A percentile compares a stretch with the other conserved stretches of the same genome.
phyloP scores from a whole-genome alignment of 2,329 filamentous ascomycete genomes.

The Curvularia hawaiiensis region DNA sequence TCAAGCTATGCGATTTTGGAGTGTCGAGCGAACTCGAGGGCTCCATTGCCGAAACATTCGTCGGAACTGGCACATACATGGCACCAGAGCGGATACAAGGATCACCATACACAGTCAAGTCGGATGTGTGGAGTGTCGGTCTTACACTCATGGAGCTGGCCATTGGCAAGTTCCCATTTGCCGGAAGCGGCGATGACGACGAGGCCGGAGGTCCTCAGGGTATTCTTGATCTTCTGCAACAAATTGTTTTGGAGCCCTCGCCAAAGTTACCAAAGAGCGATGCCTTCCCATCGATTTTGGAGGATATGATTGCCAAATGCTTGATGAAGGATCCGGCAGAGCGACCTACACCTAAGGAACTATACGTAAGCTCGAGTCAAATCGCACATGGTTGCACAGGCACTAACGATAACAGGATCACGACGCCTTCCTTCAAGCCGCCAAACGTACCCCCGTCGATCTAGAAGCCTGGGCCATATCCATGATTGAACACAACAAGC shows the following conservation, averaged over 20 bases:
- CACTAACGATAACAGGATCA: slow-evolving; percentile 67
- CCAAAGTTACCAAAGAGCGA: slow-evolving; percentile 95
- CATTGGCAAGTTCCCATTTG: slow-evolving; percentile 96
- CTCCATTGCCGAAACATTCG: slow-evolving; percentile 97
- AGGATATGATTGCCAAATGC: slow-evolving; percentile 97
- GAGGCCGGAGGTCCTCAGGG: slow-evolving; percentile 79
- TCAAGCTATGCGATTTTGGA: slow-evolving; percentile 98
- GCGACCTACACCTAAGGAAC: slow-evolving; percentile 88
- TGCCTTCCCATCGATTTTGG: slow-evolving; percentile 91
- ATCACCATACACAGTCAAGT: slow-evolving; percentile 96
- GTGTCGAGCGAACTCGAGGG: slow-evolving; percentile 98
- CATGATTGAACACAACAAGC: slow-evolving; percentile 93
- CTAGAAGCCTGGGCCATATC: slow-evolving; percentile 91
- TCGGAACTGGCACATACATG: slow-evolving; percentile 99
- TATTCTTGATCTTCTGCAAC: slow-evolving; percentile 93
- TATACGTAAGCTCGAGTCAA: slow-evolving; percentile 70
- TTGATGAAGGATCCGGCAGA: slow-evolving; percentile 86
- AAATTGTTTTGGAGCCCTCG: slow-evolving; percentile 95
- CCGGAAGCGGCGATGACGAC: slow-evolving; percentile 75
- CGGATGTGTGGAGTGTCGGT: slow-evolving; percentile 98
- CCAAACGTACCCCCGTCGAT: slow-evolving; percentile 94
- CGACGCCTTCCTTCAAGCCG: slow-evolving; percentile 93
- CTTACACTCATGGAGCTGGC: slow-evolving; percentile 95
- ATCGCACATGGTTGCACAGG: neutral
- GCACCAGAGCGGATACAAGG: slow-evolving; percentile 97